Conservation (phyloP, 2,329 filamentous ascomycete species). For the Trichoderma cornu-damae region DNA sequence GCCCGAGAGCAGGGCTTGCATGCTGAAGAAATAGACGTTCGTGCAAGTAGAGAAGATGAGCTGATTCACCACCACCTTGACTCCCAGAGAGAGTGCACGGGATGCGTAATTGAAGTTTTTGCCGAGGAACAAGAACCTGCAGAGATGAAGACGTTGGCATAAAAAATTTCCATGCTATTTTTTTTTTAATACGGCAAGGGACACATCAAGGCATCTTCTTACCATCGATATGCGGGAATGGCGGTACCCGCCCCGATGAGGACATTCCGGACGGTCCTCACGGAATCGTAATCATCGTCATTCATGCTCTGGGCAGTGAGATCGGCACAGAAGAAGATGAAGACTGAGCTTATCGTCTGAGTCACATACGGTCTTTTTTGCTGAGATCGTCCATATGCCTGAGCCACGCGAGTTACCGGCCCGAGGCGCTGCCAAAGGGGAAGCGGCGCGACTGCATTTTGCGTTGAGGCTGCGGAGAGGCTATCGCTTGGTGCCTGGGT, state of each 20-base stretch:
- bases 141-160: neutral
- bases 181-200: too few species aligned
- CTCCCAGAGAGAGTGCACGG: slow-evolving; percentile 61
- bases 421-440: slow-evolving; percentile 53
- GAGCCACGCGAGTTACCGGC: slow-evolving; percentile 48
- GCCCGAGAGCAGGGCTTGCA: slow-evolving; percentile 70
- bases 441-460: neutral
- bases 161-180: neutral
- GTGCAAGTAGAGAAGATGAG: slow-evolving; percentile 74
- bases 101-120: slow-evolving; percentile 79
- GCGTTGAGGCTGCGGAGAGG: neutral
- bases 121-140: slow-evolving; percentile 73
- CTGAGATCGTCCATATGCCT: slow-evolving; percentile 66
- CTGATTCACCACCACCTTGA: slow-evolving; percentile 79
- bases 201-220: slow-evolving; percentile 26
- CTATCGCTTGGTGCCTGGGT: neutral
- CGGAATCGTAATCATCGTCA: slow-evolving; percentile 59
- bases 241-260: slow-evolving; percentile 67
- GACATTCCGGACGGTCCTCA: slow-evolving; percentile 65
- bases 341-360: slow-evolving; percentile 68
- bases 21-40: slow-evolving; percentile 76
- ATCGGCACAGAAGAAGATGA: slow-evolving; percentile 76
- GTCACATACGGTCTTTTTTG: slow-evolving; percentile 68
- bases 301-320: slow-evolving; percentile 68
- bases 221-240: slow-evolving; percentile 82